Percentiles rank a stretch among this genome's conserved stretches.
Conservation (phyloP, 2,329 filamentous ascomycete species). For the Coniochaeta ligniaria region DNA sequence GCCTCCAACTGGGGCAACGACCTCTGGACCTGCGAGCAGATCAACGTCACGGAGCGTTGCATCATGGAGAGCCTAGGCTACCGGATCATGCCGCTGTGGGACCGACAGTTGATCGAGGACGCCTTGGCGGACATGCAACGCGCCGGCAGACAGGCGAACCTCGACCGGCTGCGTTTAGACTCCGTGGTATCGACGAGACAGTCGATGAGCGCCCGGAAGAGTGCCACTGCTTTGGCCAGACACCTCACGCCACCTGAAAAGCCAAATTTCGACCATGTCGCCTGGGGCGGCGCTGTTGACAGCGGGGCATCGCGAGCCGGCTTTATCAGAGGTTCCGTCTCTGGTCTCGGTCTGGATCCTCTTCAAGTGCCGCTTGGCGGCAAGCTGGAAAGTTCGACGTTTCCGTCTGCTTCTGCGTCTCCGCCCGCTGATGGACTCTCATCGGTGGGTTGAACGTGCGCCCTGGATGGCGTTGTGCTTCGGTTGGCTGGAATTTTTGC, state of each 20-base stretch:
- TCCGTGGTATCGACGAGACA: conserved; percentile 8
- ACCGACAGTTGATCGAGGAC: conserved; percentile 47
- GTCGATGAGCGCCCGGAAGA: conserved; percentile 7
- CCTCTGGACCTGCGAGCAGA: conserved; percentile 53
- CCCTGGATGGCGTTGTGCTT: not conserved
- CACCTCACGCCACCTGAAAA: conserved; percentile 34
- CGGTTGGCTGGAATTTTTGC: not conserved
- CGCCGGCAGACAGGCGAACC: conserved; percentile 29
- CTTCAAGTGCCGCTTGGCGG: not conserved
- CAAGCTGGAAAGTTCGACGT: not conserved
- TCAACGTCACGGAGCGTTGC: conserved; percentile 56
- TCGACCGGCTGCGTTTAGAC: conserved; percentile 8
- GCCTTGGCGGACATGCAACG: conserved; percentile 59
- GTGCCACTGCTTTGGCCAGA: not conserved
- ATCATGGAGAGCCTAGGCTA: conserved; percentile 59
- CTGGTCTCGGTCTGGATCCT: not conserved
- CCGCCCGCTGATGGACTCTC: not conserved
- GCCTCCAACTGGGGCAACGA: conserved; percentile 43
- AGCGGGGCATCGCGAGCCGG: not conserved
- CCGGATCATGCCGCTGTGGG: conserved; percentile 53
- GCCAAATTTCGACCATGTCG: conserved; percentile 20
- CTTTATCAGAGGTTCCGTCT: not conserved
- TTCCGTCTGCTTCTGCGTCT: not conserved
- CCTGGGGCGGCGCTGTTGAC: not conserved
- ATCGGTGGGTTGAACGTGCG: not conserved